These are phyloP conservation scores for Colletotrichum acutatum DNA, from an alignment of 2,329 filamentous ascomycete genomes.

Conservation along the genomic window DNA sequence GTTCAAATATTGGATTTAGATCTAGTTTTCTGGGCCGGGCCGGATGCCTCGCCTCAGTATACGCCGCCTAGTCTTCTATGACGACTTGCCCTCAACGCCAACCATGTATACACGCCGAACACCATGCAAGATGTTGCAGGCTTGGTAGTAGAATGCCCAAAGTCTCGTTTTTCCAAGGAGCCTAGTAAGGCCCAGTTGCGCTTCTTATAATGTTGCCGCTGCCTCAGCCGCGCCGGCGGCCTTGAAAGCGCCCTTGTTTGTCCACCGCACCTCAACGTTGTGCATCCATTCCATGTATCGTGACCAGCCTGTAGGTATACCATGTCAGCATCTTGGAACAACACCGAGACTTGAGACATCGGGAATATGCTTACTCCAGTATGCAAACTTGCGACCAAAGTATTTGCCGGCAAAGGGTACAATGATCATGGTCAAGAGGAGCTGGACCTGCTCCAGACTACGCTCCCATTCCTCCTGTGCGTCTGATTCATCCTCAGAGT, in stretches of 20 bases:
- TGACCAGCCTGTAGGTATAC: conserved; percentile 78
- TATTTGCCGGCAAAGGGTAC: conserved; percentile 96
- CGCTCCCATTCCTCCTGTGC: conserved; percentile 96
- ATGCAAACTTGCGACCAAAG: conserved; percentile 92
- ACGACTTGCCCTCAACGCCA: conserved; percentile 24
- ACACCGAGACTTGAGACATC: neutral
- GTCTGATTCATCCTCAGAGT: conserved; percentile 76
- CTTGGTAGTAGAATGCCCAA: neutral
- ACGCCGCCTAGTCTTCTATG: conserved; percentile 16
- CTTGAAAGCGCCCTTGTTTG: conserved; percentile 72
- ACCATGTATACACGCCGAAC: conserved; percentile 17
- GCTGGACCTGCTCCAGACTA: conserved; percentile 91
- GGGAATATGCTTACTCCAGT: conserved; percentile 78
- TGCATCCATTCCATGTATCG: conserved; percentile 97
- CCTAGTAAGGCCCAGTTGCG: too few relatives aligned
- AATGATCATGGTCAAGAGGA: conserved; percentile 92
- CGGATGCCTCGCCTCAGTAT: conserved; percentile 6
- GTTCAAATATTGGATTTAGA: conserved; percentile 6
- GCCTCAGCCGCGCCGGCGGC: conserved; percentile 72
- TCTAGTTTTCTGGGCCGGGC: neutral
- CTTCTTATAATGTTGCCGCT: conserved; percentile 62
- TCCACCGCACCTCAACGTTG: conserved; percentile 75
- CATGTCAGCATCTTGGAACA: neutral
- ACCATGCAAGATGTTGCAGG: neutral
- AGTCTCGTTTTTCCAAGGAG: neutral